Evolutionary conservation across 495 filamentous ascomycete genomes (phyloP), one percentile per base, ranked within the genome.

Genomic region (Neurospora hispaniola): DNA sequence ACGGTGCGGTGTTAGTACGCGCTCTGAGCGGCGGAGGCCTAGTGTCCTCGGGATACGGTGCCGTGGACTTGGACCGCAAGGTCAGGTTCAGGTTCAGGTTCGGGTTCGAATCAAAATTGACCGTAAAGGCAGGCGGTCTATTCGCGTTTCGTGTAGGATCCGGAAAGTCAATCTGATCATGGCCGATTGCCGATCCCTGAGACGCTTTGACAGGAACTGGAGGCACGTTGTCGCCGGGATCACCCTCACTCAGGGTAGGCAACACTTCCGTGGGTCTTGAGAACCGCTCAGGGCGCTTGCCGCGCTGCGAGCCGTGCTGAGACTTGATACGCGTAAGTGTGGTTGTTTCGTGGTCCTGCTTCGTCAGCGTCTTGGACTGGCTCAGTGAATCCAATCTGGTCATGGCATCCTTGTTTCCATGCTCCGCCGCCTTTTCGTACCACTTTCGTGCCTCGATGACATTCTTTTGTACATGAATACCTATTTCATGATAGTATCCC

Each of bases 401-500:
- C 31, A 86, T 85, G 10, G 96, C 96, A 80, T 99, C 96, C 76
- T 93, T 92, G 77, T 98, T 98, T 44, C 95, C 96, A 79, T 94
- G 93, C 54, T 92, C 90, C 20, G 94, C 91, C 23, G 96, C 94
- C 79, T 93, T 91, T 74, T 92, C 88, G 79, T 99, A 99, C 96
- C 96, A 99, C 73, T 83, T 89, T 74, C 90, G 86, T 5, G 96
- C 96, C 81, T 96, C 92, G 74, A 90, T 89, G 48, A 97, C 83
- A 79, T 98, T 90, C 39, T 91, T 90, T 3, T 86, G 87, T 23
- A 95, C 92, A 78, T 92, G 91, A 77, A 98, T 93, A 72, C 96
- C 96, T 74, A 99, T 95, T 81, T 99, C 96, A 80, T 94, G 90
- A 81, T 98, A 99, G 80, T 99, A 99, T 6, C 96, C 96, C 86